Base-by-base conservation (phyloP, 495 filamentous ascomycete genomes). In the Aspergillus leporis region DNA sequence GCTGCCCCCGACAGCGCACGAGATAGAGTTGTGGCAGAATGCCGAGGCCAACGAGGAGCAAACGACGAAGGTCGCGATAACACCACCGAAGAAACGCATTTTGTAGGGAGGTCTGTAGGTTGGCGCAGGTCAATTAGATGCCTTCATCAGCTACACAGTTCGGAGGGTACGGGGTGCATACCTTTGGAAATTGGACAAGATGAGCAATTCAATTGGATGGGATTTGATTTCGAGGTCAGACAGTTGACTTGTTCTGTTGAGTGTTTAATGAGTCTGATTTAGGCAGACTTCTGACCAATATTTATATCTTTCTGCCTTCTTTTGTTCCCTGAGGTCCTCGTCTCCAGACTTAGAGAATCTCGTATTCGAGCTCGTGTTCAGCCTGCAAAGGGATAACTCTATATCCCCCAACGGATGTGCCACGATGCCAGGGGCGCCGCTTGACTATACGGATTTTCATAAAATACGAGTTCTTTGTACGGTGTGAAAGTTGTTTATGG, bases 61-160 rank as follows among this genome's bases (percentile, higher is more conserved):
- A 3, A 45, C 41, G 41, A 14, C 41, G 16, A 45, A 19, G 18
- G 41, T 18, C 18, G 41, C 41, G 6, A 45, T 7, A 21, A 45
- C n/a, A 45, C 41, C 18, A 45, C 41, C 41, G 41, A 45, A 18
- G 41, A 45, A 45, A 45, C 41, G 41, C 41, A 45, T 45, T 18
- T 45, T 45, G 41, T 7, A 45, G 41, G 41, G 14, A n/a, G 7
- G 2, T 45, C 41, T 45, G 41, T 2, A 21, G 18, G 6, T 19
- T 14, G 14, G n/a, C 14, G 19, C 2, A 12, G 16, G 16, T 45
- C n/a, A 45, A 19, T 21, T 45, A 9, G 31, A n/a, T 10, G 31
- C 10, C 31, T 43, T 13, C 5, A 43, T 14, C 4, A 43, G 6
- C n/a, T 9, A n/a, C 7, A 14, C 5, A 13, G 4, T 6, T 18